Evolutionary conservation across 2,329 filamentous ascomycete species (phyloP), one percentile per base, ranked within the genome.

Genomic region (Hortaea werneckii): DNA sequence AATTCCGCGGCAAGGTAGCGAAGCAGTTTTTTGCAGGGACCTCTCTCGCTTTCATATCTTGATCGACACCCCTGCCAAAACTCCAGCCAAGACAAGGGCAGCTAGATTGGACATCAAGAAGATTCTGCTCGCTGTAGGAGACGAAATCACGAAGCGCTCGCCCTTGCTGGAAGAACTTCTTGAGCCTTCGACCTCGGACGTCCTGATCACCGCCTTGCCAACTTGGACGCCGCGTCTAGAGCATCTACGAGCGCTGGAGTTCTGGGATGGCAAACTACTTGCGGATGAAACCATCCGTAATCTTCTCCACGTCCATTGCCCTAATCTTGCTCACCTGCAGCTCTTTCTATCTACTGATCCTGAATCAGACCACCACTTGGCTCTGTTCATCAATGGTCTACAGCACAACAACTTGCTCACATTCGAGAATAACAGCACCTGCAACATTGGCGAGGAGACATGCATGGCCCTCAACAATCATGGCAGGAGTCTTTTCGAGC

Each of bases 241-340:
- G 1, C 71, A 75, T 27, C 65, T 88, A 6, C 74, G 70, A 45
- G 72, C 70, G 1, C 67, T 87, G 30, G 74, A 77, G 11, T 65
- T 86, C 1, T 79, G 72, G 60, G 76, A 82, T 50, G 82, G 80
- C 3, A 73, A 71, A 35, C 72, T 76, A 7, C 68, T 87, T 1
- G 73, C 71, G 37, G 67, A 75, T 42, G 71, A 76, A 45, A 70
- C 74, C 1, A 74, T 73, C 0, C 64, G 75, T 29, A 64, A 66
- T 9, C 71, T 76, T 3, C 75, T 87, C 41, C 67, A 71, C 26
- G 59, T 71, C 26, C 67, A 75, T 53, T 87, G 82, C 53, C 77
- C 77, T 1, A 65, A 73, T 6, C 82, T 87, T 54, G 71, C 71
- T 38, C 72, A 76, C 35, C 62, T 87, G 20, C 76, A 71, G 27